A percentile compares a stretch with the other conserved stretches of the same genome.
phyloP scores from a whole-genome alignment of 1,139 yeast genomes.

The Zygoascus sp. region DNA sequence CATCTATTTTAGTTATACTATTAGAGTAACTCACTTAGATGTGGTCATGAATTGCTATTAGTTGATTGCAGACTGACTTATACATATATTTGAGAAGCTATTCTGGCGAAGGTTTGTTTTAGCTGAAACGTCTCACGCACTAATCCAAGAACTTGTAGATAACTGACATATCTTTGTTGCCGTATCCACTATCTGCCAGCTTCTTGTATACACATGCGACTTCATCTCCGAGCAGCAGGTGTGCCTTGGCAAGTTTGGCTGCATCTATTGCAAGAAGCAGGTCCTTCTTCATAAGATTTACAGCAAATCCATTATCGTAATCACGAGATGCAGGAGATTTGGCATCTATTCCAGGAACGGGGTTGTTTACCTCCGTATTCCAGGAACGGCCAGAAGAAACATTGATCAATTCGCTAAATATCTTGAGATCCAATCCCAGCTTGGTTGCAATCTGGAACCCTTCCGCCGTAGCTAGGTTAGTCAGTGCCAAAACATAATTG shows the following conservation, averaged over 20 bases:
- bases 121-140: background rate
- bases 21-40: too few species aligned
- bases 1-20: background rate
- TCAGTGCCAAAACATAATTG: slow-evolving; percentile 54
- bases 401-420: slow-evolving; percentile 50
- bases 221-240: slow-evolving; percentile 28
- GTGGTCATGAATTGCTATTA: too few species aligned
- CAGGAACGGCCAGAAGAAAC: slow-evolving; percentile 59
- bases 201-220: slow-evolving; percentile 31
- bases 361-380: slow-evolving; percentile 59
- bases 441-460: slow-evolving; percentile 56
- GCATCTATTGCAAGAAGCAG: slow-evolving; percentile 51
- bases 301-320: slow-evolving; percentile 52
- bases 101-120: too few species aligned
- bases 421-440: slow-evolving; percentile 47
- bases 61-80: too few species aligned
- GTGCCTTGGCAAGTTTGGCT: slow-evolving; percentile 34
- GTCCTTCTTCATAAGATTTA: slow-evolving; percentile 54
- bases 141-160: slow-evolving; percentile 22
- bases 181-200: slow-evolving; percentile 25
- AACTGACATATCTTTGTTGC: slow-evolving; percentile 34
- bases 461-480: slow-evolving; percentile 58
- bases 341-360: slow-evolving; percentile 51
- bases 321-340: slow-evolving; percentile 46
- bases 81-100: too few species aligned